Evolutionary conservation across 768 basidiomycete species (phyloP).

Genomic region (Baorangia bicolor): DNA sequence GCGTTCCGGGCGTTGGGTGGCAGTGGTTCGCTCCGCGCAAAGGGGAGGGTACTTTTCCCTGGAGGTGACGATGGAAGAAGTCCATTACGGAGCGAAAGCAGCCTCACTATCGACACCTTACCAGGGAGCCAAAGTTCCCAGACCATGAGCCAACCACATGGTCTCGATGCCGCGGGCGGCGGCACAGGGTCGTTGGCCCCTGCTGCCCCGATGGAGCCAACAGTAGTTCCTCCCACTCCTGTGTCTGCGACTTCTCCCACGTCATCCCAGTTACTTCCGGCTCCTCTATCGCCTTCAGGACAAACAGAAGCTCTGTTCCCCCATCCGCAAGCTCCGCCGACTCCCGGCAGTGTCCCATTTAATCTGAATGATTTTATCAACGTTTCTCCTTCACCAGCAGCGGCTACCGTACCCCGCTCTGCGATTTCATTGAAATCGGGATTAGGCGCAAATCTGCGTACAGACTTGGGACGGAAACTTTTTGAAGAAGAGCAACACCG

Average conservation of each 20-base stretch:
- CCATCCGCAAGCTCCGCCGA: constrained; percentile 37
- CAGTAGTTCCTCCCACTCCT: constrained; percentile 35
- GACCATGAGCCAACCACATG: constrained; percentile 16
- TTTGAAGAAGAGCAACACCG: constrained; percentile 71
- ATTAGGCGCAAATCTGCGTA: constrained; percentile 52
- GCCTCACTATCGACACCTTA: constrained; percentile 23
- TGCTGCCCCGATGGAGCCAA: constrained; percentile 31
- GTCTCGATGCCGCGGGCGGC: constrained; percentile 16
- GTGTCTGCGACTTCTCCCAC: constrained; percentile 24
- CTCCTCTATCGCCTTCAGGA: constrained; percentile 26
- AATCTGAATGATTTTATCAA: constrained; percentile 74
- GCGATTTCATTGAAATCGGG: constrained; percentile 32
- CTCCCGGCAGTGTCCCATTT: constrained; percentile 43
- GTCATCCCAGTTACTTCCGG: constrained; percentile 25
- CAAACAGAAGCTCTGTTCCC: constrained; percentile 18
- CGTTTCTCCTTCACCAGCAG: constrained; percentile 63
- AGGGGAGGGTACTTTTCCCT: constrained; percentile 72
- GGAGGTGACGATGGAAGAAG: constrained; percentile 33
- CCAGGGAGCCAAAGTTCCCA: constrained; percentile 29
- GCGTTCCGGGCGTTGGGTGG: constrained; percentile 59
- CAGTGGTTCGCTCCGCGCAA: constrained; percentile 46
- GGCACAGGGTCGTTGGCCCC: constrained; percentile 21
- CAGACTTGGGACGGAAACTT: constrained; percentile 64
- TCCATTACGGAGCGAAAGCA: constrained; percentile 29
- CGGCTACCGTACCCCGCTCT: constrained; percentile 33